Evolutionary conservation across 2,329 filamentous ascomycete genomes (phyloP).

Genomic region (Verticillium isaacii): DNA sequence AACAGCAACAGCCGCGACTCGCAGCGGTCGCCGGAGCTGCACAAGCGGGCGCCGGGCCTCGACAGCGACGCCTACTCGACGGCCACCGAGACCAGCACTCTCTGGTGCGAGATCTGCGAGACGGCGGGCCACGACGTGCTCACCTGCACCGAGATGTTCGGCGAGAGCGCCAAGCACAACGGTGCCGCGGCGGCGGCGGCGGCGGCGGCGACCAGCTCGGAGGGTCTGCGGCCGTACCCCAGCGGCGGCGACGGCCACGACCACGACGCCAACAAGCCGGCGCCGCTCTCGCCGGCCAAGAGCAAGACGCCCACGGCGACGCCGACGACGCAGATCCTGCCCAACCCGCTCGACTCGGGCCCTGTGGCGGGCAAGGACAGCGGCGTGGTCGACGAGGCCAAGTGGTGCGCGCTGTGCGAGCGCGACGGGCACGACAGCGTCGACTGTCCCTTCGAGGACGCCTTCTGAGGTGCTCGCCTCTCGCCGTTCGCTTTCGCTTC

Average conservation of each 20-base stretch:
- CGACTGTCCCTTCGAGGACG: slow-evolving; percentile 88
- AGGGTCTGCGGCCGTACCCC: neutral
- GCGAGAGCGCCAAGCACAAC: slow-evolving; percentile 31
- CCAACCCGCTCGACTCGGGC: slow-evolving; percentile 59
- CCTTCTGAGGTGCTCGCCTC: slow-evolving; percentile 40
- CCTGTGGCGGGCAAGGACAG: slow-evolving; percentile 75
- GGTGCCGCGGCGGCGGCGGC: slow-evolving; percentile 16
- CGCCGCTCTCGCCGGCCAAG: slow-evolving; percentile 50
- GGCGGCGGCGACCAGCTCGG: neutral
- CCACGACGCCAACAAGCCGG: slow-evolving; percentile 44
- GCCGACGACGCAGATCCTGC: slow-evolving; percentile 43
- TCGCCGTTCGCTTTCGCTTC: neutral
- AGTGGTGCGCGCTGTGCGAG: slow-evolving; percentile 97
- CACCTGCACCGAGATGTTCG: slow-evolving; percentile 89
- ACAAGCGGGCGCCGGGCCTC: slow-evolving; percentile 57
- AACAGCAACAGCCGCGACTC: slow-evolving; percentile 24
- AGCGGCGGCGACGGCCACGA: slow-evolving; percentile 8
- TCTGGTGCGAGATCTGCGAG: slow-evolving; percentile 97
- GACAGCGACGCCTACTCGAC: slow-evolving; percentile 67
- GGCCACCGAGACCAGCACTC: slow-evolving; percentile 65
- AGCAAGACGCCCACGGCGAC: slow-evolving; percentile 35
- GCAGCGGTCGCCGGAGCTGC: slow-evolving; percentile 41
- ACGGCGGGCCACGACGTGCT: slow-evolving; percentile 88
- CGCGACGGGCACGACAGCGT: slow-evolving; percentile 95
- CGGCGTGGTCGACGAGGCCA: slow-evolving; percentile 72